These are phyloP conservation scores for Pseudogymnoascus sp. DNA, from an alignment of 2,329 filamentous ascomycete genomes.

Conservation along the genomic window DNA sequence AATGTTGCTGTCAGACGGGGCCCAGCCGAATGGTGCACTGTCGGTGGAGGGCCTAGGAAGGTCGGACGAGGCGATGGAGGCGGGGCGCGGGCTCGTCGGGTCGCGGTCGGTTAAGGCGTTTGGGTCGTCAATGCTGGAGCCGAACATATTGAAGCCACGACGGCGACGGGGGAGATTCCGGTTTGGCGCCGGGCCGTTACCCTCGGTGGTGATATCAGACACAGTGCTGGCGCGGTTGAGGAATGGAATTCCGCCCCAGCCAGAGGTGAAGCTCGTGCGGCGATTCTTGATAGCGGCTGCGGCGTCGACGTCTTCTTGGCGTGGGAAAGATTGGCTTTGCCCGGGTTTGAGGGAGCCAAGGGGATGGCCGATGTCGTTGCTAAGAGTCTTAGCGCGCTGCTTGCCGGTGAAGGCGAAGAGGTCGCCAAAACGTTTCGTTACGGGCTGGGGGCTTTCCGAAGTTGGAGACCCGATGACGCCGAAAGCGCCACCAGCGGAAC, in stretches of 20 bases:
- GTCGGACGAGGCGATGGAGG: constrained; percentile 61
- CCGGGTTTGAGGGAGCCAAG: constrained; percentile 61
- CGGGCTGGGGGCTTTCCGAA: constrained; percentile 38
- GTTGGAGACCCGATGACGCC: constrained; percentile 25
- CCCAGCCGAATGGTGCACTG: constrained; percentile 66
- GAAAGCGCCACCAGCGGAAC: constrained; percentile 23
- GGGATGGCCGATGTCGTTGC: constrained; percentile 49
- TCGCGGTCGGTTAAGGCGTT: constrained; percentile 43
- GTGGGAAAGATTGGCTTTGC: constrained; percentile 72
- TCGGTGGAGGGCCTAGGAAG: constrained; percentile 73
- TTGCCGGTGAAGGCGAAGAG: constrained; percentile 56
- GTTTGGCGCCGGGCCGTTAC: constrained; percentile 27
- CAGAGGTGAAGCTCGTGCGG: constrained; percentile 47
- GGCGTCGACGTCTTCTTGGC: constrained; percentile 49
- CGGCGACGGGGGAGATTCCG: constrained; percentile 19
- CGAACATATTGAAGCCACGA: constrained; percentile 36
- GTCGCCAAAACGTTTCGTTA: constrained; percentile 39
- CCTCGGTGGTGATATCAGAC: constrained; percentile 19
- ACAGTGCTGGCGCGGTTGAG: constrained; percentile 26
- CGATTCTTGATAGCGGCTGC: constrained; percentile 42
- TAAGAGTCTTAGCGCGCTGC: constrained; percentile 50
- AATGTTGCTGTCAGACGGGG: constrained; percentile 36
- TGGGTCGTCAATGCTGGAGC: constrained; percentile 39
- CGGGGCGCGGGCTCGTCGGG: constrained; percentile 53
- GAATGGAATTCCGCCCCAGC: constrained; percentile 40